phyloP scores from a whole-genome alignment of 306 rosid genomes.

The Canavalia gladiata region DNA sequence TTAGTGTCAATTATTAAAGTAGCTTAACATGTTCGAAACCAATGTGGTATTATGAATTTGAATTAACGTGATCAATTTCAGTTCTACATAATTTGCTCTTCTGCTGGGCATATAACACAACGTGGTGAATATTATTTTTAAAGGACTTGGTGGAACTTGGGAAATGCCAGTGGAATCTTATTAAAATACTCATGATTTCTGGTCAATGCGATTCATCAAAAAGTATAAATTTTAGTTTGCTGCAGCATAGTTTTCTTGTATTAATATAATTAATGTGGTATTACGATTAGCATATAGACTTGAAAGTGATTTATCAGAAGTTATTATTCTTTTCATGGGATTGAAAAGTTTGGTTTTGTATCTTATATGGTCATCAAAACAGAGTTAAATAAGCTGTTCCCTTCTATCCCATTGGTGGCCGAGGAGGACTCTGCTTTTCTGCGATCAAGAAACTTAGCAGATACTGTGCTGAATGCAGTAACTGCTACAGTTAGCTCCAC shows the following conservation, averaged over 20 bases:
- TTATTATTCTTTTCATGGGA: slow-evolving; percentile 31
- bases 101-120: background rate
- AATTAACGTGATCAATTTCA: background rate
- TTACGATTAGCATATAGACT: slow-evolving; percentile 1
- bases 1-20: background rate
- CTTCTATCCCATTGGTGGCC: slow-evolving; percentile 90
- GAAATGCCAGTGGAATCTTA: slow-evolving; percentile 20
- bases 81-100: slow-evolving; percentile 24
- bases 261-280: background rate
- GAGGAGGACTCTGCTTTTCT: slow-evolving; percentile 92
- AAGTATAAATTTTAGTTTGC: background rate
- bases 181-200: background rate
- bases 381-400: slow-evolving; percentile 86
- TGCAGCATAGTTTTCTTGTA: slow-evolving; percentile 5
- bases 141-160: background rate
- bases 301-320: slow-evolving; percentile 26
- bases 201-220: slow-evolving; percentile 25
- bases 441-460: slow-evolving; percentile 68
- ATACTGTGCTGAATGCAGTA: slow-evolving; percentile 65
- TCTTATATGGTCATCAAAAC: slow-evolving; percentile 50
- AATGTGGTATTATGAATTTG: background rate
- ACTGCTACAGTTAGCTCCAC: slow-evolving; percentile 53
- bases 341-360: slow-evolving; percentile 32
- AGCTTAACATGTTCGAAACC: background rate
- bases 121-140: background rate